A percentile compares a stretch with the other conserved stretches of the same genome.
These are phyloP conservation scores for Euphrasia arctica DNA, from an alignment of 305 asterid species.

Conservation along the genomic window DNA sequence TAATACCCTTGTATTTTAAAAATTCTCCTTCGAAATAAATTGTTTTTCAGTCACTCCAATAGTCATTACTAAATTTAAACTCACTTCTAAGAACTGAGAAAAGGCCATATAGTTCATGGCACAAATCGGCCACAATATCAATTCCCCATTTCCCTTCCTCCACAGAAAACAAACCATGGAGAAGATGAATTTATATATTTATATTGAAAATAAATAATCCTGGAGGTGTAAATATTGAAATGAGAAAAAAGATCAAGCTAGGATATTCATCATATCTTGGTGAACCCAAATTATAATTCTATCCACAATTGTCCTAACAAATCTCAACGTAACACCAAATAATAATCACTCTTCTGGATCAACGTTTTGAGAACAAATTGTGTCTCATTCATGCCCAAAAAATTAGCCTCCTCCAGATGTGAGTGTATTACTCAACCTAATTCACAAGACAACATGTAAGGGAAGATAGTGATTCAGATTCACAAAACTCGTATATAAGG, in stretches of 20 bases:
- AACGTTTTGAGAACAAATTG: conserved; percentile 16
- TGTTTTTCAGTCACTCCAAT: no score
- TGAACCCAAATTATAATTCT: conserved; percentile 25
- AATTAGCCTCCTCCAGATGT: conserved; percentile 44
- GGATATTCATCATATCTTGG: conserved; percentile 16
- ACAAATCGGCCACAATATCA: no score
- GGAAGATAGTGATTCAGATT: neutral
- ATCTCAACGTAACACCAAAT: conserved; percentile 26
- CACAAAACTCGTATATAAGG: neutral
- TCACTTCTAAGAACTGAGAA: no score
- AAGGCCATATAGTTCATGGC: no score
- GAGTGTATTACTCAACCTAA: neutral
- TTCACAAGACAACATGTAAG: conserved; percentile 13
- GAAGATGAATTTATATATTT: no score
- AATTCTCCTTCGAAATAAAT: no score
- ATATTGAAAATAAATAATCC: neutral
- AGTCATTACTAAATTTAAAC: no score
- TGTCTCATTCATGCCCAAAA: conserved; percentile 13
- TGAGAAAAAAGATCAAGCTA: conserved; percentile 22
- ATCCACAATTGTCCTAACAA: conserved; percentile 23
- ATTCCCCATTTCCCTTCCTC: no score
- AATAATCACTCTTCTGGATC: conserved; percentile 12
- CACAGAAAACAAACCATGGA: no score
- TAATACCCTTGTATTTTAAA: no score
- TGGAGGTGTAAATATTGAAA: conserved; percentile 19